Percentiles rank a stretch among this genome's conserved stretches.
Conservation (phyloP, 1,284 basidiomycete genomes). For the Pseudozyma tsukubaensis region DNA sequence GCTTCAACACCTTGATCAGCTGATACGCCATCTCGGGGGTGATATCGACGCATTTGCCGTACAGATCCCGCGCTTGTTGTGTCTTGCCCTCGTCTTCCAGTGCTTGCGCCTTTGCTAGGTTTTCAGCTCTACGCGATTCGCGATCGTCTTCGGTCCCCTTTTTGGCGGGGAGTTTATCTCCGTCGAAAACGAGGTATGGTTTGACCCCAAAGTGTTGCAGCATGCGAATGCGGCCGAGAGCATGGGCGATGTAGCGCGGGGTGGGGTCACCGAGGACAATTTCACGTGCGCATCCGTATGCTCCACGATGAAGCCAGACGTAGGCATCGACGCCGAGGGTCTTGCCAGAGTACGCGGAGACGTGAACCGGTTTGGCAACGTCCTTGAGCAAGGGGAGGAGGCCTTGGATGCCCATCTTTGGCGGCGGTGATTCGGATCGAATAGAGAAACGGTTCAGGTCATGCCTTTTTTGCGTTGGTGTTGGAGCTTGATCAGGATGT, state of each 20-base stretch:
- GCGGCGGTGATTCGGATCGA: background rate
- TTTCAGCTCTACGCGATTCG: constrained; percentile 76
- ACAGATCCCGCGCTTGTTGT: constrained; percentile 85
- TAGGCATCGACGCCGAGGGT: constrained; percentile 85
- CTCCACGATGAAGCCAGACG: constrained; percentile 96
- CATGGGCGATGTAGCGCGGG: constrained; percentile 90
- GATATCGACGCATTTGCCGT: constrained; percentile 91
- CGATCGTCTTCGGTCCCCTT: constrained; percentile 86
- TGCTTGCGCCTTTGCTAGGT: constrained; percentile 76
- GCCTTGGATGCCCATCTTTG: constrained; percentile 81
- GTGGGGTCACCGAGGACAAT: constrained; percentile 86
- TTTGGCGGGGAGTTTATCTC: constrained; percentile 94
- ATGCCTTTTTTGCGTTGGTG: background rate
- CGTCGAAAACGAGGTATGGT: constrained; percentile 96
- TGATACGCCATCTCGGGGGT: constrained; percentile 98
- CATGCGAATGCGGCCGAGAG: constrained; percentile 90
- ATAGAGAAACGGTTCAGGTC: background rate
- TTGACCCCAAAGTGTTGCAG: constrained; percentile 84
- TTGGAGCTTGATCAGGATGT: background rate
- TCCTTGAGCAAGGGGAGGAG: constrained; percentile 91
- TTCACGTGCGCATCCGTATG: constrained; percentile 87
- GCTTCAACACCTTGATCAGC: constrained; percentile 82
- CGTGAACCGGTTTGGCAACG: constrained; percentile 71
- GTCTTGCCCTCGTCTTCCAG: constrained; percentile 82
- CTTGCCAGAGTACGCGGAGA: constrained; percentile 56